phyloP scores from a whole-genome alignment of 176 grass and related monocot genomes.

The Luzula sylvatica region DNA sequence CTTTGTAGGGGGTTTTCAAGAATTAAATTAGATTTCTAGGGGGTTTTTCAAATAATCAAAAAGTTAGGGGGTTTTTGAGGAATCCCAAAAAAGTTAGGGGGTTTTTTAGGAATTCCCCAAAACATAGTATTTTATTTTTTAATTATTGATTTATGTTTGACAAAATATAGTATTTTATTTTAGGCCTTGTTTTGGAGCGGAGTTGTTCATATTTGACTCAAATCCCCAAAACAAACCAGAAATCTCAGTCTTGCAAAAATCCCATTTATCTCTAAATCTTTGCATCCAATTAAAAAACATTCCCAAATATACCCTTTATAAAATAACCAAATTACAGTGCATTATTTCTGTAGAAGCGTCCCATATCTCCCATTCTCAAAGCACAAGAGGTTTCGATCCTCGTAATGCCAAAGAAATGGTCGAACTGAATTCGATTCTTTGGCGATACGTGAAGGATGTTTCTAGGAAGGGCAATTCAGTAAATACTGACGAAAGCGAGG shows the following conservation, averaged over 20 bases:
- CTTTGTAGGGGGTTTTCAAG: too few species aligned
- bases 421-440: conserved; percentile 31
- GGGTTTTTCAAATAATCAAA: too few species aligned
- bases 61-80: too few species aligned
- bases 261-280: conserved; percentile 53
- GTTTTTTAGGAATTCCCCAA: too few species aligned
- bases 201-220: conserved; percentile 49
- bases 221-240: conserved; percentile 23
- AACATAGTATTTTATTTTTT: background rate
- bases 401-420: conserved; percentile 32
- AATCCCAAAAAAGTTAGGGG: too few species aligned
- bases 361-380: conserved; percentile 12
- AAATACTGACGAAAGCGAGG: background rate
- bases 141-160: background rate
- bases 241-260: conserved; percentile 42
- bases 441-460: conserved; percentile 29
- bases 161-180: conserved; percentile 10
- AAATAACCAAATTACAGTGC: conserved; percentile 36
- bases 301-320: conserved; percentile 13
- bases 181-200: conserved; percentile 73
- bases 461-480: background rate
- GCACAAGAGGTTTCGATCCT: conserved; percentile 26
- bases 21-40: conserved; percentile 1
- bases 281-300: conserved; percentile 56
- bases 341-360: conserved; percentile 33